phyloP scores from a whole-genome alignment of 805 yeast species.

The Wickerhamiella spandovensis region DNA sequence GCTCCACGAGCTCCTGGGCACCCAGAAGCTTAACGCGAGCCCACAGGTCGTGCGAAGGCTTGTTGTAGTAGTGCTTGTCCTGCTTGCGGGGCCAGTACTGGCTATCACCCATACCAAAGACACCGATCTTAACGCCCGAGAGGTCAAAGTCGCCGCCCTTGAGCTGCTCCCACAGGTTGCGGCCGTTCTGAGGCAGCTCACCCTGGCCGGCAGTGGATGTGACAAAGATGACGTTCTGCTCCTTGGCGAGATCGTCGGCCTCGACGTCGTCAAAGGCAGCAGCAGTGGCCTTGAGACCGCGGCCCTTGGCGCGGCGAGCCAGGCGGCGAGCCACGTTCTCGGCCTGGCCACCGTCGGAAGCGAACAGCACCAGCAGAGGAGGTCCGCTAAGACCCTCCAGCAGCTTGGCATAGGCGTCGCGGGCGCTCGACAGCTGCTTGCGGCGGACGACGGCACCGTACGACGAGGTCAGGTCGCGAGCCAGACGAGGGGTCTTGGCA shows the following conservation, averaged over 20 bases:
- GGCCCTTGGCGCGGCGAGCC: constrained; percentile 61
- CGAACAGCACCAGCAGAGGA: constrained; percentile 72
- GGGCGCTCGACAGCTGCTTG: constrained; percentile 53
- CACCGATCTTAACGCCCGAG: constrained; percentile 41
- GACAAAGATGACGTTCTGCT: constrained; percentile 54
- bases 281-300: constrained; percentile 59
- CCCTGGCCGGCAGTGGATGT: constrained; percentile 79
- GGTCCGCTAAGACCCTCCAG: constrained; percentile 87
- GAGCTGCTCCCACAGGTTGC: constrained; percentile 58
- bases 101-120: constrained; percentile 70
- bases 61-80: constrained; percentile 86
- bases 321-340: constrained; percentile 68
- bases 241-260: constrained; percentile 58
- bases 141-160: constrained; percentile 55
- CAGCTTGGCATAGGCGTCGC: constrained; percentile 60
- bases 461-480: constrained; percentile 53
- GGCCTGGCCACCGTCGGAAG: constrained; percentile 89
- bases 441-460: constrained; percentile 48
- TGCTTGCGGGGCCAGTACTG: constrained; percentile 96
- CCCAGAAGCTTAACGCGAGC: constrained; percentile 56
- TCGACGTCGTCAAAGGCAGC: constrained; percentile 60
- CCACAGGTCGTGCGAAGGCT: constrained; percentile 67
- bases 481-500: constrained; percentile 54
- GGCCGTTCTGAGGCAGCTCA: constrained; percentile 75
- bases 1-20: constrained; percentile 46